Conservation (phyloP, 495 filamentous ascomycete species). For the Penicillium diatomitis region DNA sequence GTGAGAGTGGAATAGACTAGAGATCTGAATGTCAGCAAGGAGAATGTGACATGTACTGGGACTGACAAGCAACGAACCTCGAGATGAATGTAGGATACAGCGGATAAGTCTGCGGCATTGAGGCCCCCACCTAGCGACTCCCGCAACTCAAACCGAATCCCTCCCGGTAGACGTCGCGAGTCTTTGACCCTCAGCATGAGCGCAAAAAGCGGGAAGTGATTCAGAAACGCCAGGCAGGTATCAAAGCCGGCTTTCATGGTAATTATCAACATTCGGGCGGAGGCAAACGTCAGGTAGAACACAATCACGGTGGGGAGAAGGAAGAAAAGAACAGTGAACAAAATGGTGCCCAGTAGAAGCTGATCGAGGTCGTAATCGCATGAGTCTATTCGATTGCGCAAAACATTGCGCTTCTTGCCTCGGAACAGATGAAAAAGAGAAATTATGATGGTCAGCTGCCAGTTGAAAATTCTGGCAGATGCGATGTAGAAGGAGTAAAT, state of each 20-base stretch:
- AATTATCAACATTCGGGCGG: constrained; percentile 90
- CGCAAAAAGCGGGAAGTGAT: constrained; percentile 97
- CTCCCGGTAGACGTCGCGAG: constrained; percentile 80
- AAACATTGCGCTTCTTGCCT: constrained; percentile 94
- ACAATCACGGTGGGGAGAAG: constrained; percentile 89
- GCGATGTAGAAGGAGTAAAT: constrained; percentile 98
- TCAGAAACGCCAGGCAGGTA: constrained; percentile 84
- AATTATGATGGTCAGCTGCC: constrained; percentile 92
- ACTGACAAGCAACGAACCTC: constrained; percentile 46
- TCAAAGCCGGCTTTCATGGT: constrained; percentile 82
- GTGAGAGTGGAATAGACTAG: constrained; percentile 81
- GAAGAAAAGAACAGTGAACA: constrained; percentile 95
- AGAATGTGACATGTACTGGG: not conserved
- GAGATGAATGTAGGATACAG: constrained; percentile 68
- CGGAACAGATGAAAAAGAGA: constrained; percentile 97
- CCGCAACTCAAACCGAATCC: constrained; percentile 83
- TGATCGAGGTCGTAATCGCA: constrained; percentile 99
- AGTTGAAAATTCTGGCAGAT: constrained; percentile 92
- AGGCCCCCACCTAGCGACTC: constrained; percentile 34
- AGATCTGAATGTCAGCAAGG: constrained; percentile 2
- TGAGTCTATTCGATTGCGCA: constrained; percentile 93
- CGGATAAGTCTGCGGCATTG: constrained; percentile 11
- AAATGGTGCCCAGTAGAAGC: constrained; percentile 87
- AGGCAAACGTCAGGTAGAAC: constrained; percentile 94
- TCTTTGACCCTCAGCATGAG: constrained; percentile 96